Evolutionary conservation across 331 rosid genomes (phyloP), one percentile per base, ranked within the genome.

Genomic region (Acacia concinna): DNA sequence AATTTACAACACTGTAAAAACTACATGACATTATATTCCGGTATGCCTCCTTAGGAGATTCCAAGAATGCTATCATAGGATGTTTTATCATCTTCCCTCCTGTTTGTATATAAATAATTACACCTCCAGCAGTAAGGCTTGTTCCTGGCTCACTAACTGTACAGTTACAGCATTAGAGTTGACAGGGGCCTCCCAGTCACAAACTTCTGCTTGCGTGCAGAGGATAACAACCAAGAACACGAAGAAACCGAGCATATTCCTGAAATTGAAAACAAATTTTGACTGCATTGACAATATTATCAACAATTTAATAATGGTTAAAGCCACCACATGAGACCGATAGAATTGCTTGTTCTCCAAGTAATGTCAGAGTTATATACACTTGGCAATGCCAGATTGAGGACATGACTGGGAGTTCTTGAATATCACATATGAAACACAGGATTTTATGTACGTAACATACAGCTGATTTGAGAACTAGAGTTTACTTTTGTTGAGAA

Each of bases 241-340:
- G 97, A 76, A 94, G 87, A 86, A 94, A 94, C 52, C 83, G 75
- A 0, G 91, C 88, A 78, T 91, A 84, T 80, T 94, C 98, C 98
- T 94, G 92, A 80, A 78, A 31, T 67, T 70, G 78, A 69, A 73
- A 47, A 20, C 37, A 38, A 63, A 11, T 54, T 28, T 17, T 46
- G 8, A 25, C 51, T 13, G 7, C n/a, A 23, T 54, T 28, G 31
- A 32, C 37, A 82, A 49, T 27, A 14, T 32, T 35, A 59, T 49
- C 62, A 69, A 52, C 73, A 31, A 38, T 23, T 46, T 32, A 63
- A 56, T 15, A 41, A 67, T 25, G 72, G 31, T 43, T 66, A 38
- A 65, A 66, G 43, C 47, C 27, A 23, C 41, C 14, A 71, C 23
- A 80, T 66, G 25, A 65, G 70, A 34, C 15, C 7, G 3, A 17